Percentiles rank a stretch among this genome's conserved stretches.
These are phyloP conservation scores for Sphaerulina musiva DNA, from an alignment of 2,329 filamentous ascomycete genomes.

Conservation along the genomic window DNA sequence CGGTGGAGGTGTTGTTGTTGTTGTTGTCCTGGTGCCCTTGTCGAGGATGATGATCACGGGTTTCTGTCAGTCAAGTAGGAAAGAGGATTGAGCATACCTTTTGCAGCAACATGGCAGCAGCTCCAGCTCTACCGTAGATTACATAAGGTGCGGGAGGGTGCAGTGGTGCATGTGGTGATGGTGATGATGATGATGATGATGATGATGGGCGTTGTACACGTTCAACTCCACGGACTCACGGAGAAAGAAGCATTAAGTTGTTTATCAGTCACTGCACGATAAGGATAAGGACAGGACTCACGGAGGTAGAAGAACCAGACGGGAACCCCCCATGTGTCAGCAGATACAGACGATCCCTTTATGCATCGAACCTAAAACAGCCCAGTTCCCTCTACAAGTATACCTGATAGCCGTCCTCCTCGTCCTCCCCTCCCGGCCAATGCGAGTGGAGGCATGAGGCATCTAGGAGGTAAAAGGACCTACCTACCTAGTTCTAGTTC, in stretches of 20 bases:
- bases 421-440: no score
- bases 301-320: background rate
- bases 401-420: no score
- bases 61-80: background rate
- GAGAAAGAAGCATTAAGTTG: slow-evolving; percentile 2
- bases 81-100: background rate
- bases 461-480: no score
- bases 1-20: background rate
- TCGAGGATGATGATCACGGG: background rate
- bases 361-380: background rate
- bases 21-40: background rate
- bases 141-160: background rate
- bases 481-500: no score
- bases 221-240: slow-evolving; percentile 7
- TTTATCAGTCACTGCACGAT: background rate
- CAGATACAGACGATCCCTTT: background rate
- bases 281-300: slow-evolving; percentile 6
- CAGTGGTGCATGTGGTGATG: no score
- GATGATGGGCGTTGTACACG: background rate
- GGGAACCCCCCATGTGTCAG: background rate
- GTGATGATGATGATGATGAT: background rate
- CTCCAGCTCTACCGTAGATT: background rate
- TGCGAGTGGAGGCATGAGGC: no score
- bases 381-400: no score
- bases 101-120: background rate